Conservation (phyloP, 1,284 basidiomycete genomes). For the Cutaneotrichosporon cyanovorans region DNA sequence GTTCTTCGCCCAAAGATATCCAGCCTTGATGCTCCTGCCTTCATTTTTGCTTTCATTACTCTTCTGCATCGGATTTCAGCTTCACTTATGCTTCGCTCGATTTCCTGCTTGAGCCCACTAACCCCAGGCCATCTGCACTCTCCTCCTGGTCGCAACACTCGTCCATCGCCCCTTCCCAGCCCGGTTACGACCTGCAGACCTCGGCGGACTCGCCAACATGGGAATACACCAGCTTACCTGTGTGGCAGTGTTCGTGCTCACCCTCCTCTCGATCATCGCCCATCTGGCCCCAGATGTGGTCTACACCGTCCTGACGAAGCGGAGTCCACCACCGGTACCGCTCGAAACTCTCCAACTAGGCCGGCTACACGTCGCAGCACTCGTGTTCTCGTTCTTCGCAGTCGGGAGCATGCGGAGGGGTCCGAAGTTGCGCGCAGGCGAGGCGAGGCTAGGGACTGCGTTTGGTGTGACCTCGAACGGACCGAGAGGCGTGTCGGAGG, state of each 20-base stretch:
- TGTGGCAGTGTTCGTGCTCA: slow-evolving; percentile 9
- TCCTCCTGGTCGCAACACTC: slow-evolving; percentile 13
- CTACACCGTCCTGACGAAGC: slow-evolving; percentile 24
- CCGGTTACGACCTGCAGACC: slow-evolving; percentile 8
- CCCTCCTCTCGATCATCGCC: background rate
- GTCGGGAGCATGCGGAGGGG: slow-evolving; percentile 36
- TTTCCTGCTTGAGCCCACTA: no score
- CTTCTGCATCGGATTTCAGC: background rate
- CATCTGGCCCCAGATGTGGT: slow-evolving; percentile 23
- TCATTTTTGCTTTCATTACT: background rate
- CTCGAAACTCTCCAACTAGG: slow-evolving; percentile 4
- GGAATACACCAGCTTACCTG: slow-evolving; percentile 6
- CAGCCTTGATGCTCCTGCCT: no score
- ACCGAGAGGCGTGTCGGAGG: background rate
- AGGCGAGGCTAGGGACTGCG: slow-evolving; percentile 28
- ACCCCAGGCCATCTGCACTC: slow-evolving; percentile 4
- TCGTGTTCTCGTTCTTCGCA: background rate
- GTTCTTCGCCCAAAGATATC: no score
- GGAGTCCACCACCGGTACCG: slow-evolving; percentile 3
- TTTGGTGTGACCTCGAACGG: slow-evolving; percentile 29
- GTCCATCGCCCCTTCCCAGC: slow-evolving; percentile 26
- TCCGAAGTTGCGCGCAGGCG: slow-evolving; percentile 29
- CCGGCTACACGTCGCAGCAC: slow-evolving; percentile 3
- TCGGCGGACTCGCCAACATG: slow-evolving; percentile 15
- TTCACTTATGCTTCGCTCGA: no score